Conservation (phyloP, 495 filamentous ascomycete species). For the Poronia punctata region DNA sequence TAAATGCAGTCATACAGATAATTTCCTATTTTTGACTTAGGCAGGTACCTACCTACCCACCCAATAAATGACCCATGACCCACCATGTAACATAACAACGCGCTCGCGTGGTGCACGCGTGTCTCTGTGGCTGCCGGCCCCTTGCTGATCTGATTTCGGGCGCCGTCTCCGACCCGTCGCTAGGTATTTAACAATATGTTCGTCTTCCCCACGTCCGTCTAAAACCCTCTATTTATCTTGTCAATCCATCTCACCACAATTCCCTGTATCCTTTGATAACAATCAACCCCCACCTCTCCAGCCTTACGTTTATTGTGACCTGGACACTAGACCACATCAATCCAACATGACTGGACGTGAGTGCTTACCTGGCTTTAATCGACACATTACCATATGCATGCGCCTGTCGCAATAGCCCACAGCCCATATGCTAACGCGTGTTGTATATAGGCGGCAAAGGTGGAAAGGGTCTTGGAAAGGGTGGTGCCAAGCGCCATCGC, state of each 20-base stretch:
- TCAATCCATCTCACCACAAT: constrained; percentile 7
- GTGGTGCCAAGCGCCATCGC: constrained; percentile 86
- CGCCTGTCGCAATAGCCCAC: constrained; percentile 19
- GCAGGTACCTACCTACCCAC: too few species aligned
- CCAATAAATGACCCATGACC: too few species aligned
- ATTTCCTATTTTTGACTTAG: too few species aligned
- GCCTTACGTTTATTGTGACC: constrained; percentile 35
- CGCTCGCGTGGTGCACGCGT: neutral
- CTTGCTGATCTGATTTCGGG: constrained; percentile 37
- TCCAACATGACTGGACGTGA: constrained; percentile 93
- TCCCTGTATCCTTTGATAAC: constrained; percentile 16
- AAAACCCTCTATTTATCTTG: too few species aligned
- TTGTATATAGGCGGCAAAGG: constrained; percentile 72
- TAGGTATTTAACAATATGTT: constrained; percentile 37
- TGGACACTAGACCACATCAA: constrained; percentile 28
- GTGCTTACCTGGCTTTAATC: constrained; percentile 39
- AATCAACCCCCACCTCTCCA: constrained; percentile 28
- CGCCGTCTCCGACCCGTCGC: constrained; percentile 23
- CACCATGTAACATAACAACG: too few species aligned
- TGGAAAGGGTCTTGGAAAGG: constrained; percentile 90
- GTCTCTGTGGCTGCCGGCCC: neutral
- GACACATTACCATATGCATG: constrained; percentile 15
- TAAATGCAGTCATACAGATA: too few species aligned
- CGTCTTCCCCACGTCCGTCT: constrained; percentile 41
- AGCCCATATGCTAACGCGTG: constrained; percentile 19